Evolutionary conservation across 2,329 filamentous ascomycete genomes (phyloP).

Genomic region (Blumeriella jaapii): DNA sequence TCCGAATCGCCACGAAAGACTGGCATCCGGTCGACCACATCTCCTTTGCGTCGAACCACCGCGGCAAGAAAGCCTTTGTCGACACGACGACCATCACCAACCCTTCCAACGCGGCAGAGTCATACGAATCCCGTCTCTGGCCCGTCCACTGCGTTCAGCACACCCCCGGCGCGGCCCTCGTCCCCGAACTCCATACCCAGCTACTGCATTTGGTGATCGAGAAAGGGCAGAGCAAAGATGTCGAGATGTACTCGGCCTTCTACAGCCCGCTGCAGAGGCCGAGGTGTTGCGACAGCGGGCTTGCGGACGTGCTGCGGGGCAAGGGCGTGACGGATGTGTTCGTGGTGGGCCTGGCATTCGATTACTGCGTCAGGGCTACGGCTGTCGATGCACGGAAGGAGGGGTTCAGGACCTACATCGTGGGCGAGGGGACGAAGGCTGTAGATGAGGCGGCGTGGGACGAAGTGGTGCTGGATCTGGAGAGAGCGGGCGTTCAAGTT

Average conservation of each 20-base stretch:
- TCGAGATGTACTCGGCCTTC: slow-evolving; percentile 95
- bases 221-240: slow-evolving; percentile 62
- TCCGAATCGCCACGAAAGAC: slow-evolving; percentile 83
- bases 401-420: slow-evolving; percentile 65
- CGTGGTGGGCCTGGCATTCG: slow-evolving; percentile 73
- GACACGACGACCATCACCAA: slow-evolving; percentile 54
- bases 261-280: slow-evolving; percentile 63
- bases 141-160: slow-evolving; percentile 78
- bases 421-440: slow-evolving; percentile 67
- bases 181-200: slow-evolving; percentile 54
- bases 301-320: slow-evolving; percentile 45
- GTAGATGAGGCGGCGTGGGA: slow-evolving; percentile 55
- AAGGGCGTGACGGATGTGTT: slow-evolving; percentile 65
- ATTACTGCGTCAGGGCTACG: slow-evolving; percentile 80
- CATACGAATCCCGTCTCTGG: slow-evolving; percentile 65
- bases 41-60: slow-evolving; percentile 79
- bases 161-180: slow-evolving; percentile 59
- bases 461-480: slow-evolving; percentile 38
- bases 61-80: slow-evolving; percentile 53
- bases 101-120: slow-evolving; percentile 49
- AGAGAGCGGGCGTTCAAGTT: slow-evolving; percentile 47
- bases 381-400: slow-evolving; percentile 65
- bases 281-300: slow-evolving; percentile 47
- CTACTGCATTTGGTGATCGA: slow-evolving; percentile 56
- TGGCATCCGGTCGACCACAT: slow-evolving; percentile 76